Evolutionary conservation across 495 filamentous ascomycete genomes (phyloP), one percentile per base, ranked within the genome.

Genomic region (Hapsidospora chrysogenum): DNA sequence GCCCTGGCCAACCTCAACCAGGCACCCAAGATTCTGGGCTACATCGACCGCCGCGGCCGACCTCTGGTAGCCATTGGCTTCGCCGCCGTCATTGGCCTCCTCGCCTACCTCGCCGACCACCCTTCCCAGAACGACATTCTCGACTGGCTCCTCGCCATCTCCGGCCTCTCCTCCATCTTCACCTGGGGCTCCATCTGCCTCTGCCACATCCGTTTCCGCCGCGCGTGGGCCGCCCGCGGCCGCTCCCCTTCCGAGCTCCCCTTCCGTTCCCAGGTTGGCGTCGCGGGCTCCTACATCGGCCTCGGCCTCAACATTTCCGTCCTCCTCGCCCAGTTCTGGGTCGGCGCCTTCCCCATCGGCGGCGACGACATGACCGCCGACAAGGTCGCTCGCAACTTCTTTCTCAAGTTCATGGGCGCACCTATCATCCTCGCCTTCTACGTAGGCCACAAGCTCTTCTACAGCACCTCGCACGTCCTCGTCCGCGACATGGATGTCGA

Each of bases 271-370:
- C 85, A 89, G 42, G 68, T 78, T 1, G 89, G 89, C 33, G 60
- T 92, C 1, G 50, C 72, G 16, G 89, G 87, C 2, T 92, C 83
- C 1, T 95, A 78, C 72, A 37, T 93, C 17, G 89, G 89, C 8
- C 68, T 95, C 40, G 40, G 58, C 20, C 74, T 92, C 53, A 94
- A 94, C 52, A 36, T 62, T 17, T 58, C 92, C 8, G 76, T 97
- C n/a, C 66, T 96, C 15, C 47, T 87, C 30, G 87, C 81, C 6
- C 86, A 96, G 49, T 92, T 96, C 62, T 96, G 89, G 89, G 78
- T 76, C 18, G 85, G 79, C 19, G 77, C 82, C 11, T 81, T 77
- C 41, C 89, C 89, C 1, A 60, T 89, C 17, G 78, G 69, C 21
- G 72, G 68, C 43, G 52, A 37, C 0, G 35, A 48, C 0, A 63